Evolutionary conservation across 305 asterid genomes (phyloP).

Genomic region (Solanum hybrid): DNA sequence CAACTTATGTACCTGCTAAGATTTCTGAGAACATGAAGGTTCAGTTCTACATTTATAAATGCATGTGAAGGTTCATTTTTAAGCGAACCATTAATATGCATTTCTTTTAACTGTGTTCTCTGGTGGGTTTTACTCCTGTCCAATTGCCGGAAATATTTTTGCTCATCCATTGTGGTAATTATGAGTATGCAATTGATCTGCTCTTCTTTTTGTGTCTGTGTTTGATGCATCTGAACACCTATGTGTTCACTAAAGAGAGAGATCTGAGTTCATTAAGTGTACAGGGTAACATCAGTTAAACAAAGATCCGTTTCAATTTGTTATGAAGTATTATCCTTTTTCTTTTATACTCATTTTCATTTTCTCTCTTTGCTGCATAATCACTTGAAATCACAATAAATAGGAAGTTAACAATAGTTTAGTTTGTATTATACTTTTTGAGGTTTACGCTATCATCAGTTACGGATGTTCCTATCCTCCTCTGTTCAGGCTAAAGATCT

Average conservation of each 20-base stretch:
- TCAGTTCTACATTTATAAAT: neutral
- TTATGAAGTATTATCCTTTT: neutral
- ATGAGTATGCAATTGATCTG: neutral
- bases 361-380: neutral
- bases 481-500: conserved; percentile 80
- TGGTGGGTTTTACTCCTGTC: neutral
- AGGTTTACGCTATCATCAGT: neutral
- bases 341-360: neutral
- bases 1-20: neutral
- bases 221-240: neutral
- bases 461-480: neutral
- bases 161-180: neutral
- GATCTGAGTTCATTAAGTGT: neutral
- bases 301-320: neutral
- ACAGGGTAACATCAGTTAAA: neutral
- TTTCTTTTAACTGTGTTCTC: neutral
- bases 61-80: neutral
- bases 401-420: neutral
- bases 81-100: neutral
- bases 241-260: neutral
- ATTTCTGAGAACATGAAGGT: neutral
- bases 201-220: neutral
- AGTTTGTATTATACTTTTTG: neutral
- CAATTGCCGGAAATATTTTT: neutral
- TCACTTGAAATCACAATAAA: neutral